Base-by-base conservation (phyloP, 2,329 filamentous ascomycete species). In the Fusarium papillatum region DNA sequence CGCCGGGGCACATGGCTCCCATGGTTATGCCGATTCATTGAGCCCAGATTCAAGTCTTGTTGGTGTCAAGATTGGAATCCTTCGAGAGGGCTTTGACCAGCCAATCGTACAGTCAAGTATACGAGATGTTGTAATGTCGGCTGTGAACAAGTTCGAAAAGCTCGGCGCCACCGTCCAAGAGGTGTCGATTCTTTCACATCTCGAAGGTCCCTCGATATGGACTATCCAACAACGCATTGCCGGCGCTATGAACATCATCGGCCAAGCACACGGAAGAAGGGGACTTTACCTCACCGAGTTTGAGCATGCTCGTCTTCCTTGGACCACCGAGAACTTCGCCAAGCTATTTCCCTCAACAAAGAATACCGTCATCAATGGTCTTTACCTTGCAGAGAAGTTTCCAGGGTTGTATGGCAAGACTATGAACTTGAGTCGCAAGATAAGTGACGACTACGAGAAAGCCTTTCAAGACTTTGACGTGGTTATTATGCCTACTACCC, bases 331-430 rank as follows among this genome's bases (percentile, higher is more conserved):
- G 9, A 87, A 85, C 64, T 91, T 90, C 79, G 84, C 89, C 46
- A 86, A 88, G 41, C 83, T 88, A 2, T 89, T 89, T 76, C 86
- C 84, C 17, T 86, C 87, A 0, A 90, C 88, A 0, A 90, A 89
- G 72, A 90, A 90, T 73, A 88, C 88, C 6, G 86, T 89, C 59
- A 85, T 90, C 60, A 89, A 89, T 61, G 88, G 88, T 1, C 76
- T 87, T 0, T 90, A 89, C 63, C 82, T 88, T 0, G 76, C 81
- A 41, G 80, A 86, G 13, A 78, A 80, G 4, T 87, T 88, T 68
- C 88, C 87, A 0, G 81, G 83, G 2, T 78, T 89, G 0, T 86
- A 88, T 48, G 84, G 84, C n/a, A 88, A 88, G 75, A 83, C 87
- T 0, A 83, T 86, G n/a, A 89, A 89, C 74, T 81, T 89, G 1